phyloP scores from a whole-genome alignment of 2,329 filamentous ascomycete species.

The Rutstroemia sp. region DNA sequence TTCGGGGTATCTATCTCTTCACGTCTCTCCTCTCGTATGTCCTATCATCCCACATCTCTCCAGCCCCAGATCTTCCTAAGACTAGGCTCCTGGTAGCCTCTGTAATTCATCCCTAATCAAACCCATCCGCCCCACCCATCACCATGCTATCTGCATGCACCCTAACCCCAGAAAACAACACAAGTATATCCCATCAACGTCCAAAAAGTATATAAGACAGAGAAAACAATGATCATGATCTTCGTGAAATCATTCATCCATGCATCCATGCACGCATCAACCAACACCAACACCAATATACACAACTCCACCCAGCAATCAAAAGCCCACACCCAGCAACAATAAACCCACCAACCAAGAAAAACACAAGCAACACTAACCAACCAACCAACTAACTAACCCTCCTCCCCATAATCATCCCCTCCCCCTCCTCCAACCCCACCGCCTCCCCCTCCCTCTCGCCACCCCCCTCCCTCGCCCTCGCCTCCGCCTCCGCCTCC shows the following conservation, averaged over 20 bases:
- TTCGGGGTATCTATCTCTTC: background rate
- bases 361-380: background rate
- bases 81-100: too few relatives aligned
- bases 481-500: slow-evolving; percentile 50
- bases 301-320: background rate
- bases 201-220: background rate
- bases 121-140: background rate
- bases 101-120: background rate
- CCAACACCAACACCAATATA: background rate
- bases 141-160: too few relatives aligned
- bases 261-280: background rate
- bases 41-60: too few relatives aligned
- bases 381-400: slow-evolving; percentile 35
- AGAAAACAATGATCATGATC: background rate
- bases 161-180: too few relatives aligned
- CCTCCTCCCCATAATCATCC: slow-evolving; percentile 37
- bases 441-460: slow-evolving; percentile 1
- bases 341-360: background rate
- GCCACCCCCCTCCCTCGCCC: slow-evolving; percentile 20
- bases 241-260: too few relatives aligned
- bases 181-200: too few relatives aligned
- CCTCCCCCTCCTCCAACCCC: slow-evolving; percentile 14
- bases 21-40: background rate
- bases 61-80: too few relatives aligned
- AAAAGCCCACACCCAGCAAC: background rate